Percentiles rank a stretch among this genome's conserved stretches.
Conservation (phyloP, 331 rosid genomes). For the Quercus tomentella region DNA sequence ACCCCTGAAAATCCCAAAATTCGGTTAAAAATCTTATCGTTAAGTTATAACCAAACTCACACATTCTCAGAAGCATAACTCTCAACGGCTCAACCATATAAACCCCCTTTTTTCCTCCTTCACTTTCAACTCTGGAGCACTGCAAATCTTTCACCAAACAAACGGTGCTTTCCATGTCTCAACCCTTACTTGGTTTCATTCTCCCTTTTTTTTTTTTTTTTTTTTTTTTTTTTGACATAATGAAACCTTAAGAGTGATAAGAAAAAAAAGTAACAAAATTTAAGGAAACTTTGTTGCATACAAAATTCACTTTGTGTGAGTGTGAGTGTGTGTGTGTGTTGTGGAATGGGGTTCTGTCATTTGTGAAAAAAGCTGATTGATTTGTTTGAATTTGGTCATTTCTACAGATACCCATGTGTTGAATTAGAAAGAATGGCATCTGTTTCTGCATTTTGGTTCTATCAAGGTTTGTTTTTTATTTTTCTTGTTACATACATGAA, state of each 20-base stretch:
- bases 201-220: too few species aligned
- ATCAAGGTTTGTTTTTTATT: background rate
- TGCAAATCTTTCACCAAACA: background rate
- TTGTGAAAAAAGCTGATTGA: background rate
- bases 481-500: background rate
- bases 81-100: background rate
- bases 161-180: background rate
- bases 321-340: background rate
- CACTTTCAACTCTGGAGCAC: background rate
- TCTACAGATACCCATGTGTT: background rate
- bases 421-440: background rate
- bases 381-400: background rate
- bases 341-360: background rate
- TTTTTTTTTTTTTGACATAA: too few species aligned
- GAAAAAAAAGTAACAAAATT: background rate
- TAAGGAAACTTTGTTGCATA: background rate
- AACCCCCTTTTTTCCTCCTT: background rate
- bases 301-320: background rate
- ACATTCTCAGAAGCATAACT: background rate
- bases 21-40: background rate
- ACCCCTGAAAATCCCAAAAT: background rate
- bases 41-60: background rate
- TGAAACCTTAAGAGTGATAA: background rate
- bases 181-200: background rate
- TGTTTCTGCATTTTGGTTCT: slow-evolving; percentile 1